Evolutionary conservation across 225 moss, liverwort and hornwort genomes (phyloP), one percentile per base, ranked within the genome.

Genomic region (Straminergon stramineum): DNA sequence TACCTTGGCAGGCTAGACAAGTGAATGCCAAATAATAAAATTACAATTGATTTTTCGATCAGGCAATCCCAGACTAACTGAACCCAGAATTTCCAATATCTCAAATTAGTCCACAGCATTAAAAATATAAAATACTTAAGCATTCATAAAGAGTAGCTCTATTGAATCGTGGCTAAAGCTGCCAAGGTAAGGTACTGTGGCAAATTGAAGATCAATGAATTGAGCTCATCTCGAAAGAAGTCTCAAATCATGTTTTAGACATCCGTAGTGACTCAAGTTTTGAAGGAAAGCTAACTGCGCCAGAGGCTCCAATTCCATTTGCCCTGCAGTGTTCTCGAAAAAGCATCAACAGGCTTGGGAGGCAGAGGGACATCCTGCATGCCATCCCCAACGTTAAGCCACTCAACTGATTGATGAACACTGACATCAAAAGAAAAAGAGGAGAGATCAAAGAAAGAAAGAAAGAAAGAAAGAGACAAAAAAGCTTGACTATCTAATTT

Each of bases 221-320:
- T n/a, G n/a, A 48, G 48, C 37, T 82, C 60, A 82, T 68, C 80
- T 80, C 17, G 55, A 62, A 48, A 79, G 37, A n/a, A 85, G n/a
- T 34, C 45, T 65, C 32, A 65, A 85, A 68, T 39, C 79, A 52
- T 52, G 39, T 52, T 34, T 39, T 30, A 65, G 30, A 76, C 63
- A 65, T 10, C 65, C 60, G 28, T 15, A 51, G 10, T 34, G 68
- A 88, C 53, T 37, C 79, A 67, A 63, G 41, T 76, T 89, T 65
- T 35, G 18, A 82, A 19, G 24, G 48, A 52, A 11, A 55, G 60
- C 67, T 91, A 93, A 75, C 61, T 89, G 91, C 88, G 91, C 93
- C 93, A 92, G 37, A 92, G 89, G 85, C 81, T 93, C 92, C 92
- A 92, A 79, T 92, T 93, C 91, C 92, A 91, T 81, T 88, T 92